Base-by-base conservation (phyloP, 768 basidiomycete species). In the Boletus bicolor region DNA sequence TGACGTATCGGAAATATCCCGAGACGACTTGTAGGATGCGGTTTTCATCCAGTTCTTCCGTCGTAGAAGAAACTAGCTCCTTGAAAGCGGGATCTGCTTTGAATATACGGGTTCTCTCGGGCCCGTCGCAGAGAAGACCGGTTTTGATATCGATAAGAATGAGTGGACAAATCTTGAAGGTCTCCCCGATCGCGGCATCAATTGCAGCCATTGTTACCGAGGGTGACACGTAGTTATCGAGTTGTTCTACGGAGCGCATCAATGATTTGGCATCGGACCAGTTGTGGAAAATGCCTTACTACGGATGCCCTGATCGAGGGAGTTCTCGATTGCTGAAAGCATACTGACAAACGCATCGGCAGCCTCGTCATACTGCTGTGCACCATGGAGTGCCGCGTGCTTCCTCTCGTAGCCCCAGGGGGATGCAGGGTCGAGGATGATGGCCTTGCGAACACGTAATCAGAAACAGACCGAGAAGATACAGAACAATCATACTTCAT, bases 1-100 rank as follows among this genome's bases (percentile, higher is more conserved):
- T 59, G 42, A 55, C 47, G 24, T 61, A 61, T 48, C 38, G 57
- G 24, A 61, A 61, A 26, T 59, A 61, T 45, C 43, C 35, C 2
- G 55, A 52, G 17, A 59, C 54, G 2, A 44, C 49, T 28, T 42
- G 47, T 17, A 36, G 21, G 48, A 59, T 53, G 45, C 45, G 49
- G 19, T 32, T 48, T 39, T 48, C 24, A 30, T 59, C 58, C n/a
- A 56, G 8, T 35, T 56, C 58, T 43, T 42, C 43, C 8, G 50
- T 51, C 55, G 44, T 56, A 14, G 58, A 59, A 7, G 58, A 59
- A 39, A 56, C 37, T 3, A 59, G 19, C 17, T 56, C 50, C 36
- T 59, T 56, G 43, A 48, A 59, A n/a, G 50, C 9, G 11, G 41
- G 36, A 39, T 59, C 54, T 3, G 44, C 46, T 39, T 56, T 59